Evolutionary conservation across 441 rosid species (phyloP).

Genomic region (Syzygium syzygioides): DNA sequence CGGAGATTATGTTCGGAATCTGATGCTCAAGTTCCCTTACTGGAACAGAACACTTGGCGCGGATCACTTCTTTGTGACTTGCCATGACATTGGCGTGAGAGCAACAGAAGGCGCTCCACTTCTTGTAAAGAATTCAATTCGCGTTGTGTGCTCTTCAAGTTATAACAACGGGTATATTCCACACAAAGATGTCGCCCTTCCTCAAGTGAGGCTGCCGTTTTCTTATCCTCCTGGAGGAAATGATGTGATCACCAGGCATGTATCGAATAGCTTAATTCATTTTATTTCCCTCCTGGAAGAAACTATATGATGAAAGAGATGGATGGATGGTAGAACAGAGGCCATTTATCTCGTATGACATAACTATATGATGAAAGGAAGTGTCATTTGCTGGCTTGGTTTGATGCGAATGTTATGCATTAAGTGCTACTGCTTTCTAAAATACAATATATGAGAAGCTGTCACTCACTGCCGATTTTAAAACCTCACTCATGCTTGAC

Average conservation of each 20-base stretch:
- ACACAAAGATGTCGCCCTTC: slow-evolving; percentile 4
- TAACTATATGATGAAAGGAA: not conserved
- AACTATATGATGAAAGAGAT: not conserved
- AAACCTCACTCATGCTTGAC: not conserved
- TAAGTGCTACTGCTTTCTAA: not conserved
- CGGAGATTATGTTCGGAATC: not conserved
- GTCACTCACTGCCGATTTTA: not conserved
- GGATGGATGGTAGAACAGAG: not conserved
- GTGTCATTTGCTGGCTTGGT: not conserved
- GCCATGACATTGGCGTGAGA: not conserved
- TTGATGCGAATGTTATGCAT: not conserved
- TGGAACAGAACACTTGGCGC: slow-evolving; percentile 5
- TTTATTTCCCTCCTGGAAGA: not conserved
- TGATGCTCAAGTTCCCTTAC: not conserved
- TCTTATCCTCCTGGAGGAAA: not conserved
- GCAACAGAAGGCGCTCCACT: not conserved
- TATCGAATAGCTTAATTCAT: not conserved
- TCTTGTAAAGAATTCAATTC: slow-evolving; percentile 6
- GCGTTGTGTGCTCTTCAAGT: not conserved
- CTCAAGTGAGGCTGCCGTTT: not conserved
- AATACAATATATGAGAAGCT: not conserved
- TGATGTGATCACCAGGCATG: not conserved
- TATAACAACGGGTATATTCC: not conserved
- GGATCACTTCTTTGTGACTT: slow-evolving; percentile 2
- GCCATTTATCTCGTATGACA: not conserved